Conservation (phyloP, 352 stramenopile genomes). For the Aphanomyces stellatus region DNA sequence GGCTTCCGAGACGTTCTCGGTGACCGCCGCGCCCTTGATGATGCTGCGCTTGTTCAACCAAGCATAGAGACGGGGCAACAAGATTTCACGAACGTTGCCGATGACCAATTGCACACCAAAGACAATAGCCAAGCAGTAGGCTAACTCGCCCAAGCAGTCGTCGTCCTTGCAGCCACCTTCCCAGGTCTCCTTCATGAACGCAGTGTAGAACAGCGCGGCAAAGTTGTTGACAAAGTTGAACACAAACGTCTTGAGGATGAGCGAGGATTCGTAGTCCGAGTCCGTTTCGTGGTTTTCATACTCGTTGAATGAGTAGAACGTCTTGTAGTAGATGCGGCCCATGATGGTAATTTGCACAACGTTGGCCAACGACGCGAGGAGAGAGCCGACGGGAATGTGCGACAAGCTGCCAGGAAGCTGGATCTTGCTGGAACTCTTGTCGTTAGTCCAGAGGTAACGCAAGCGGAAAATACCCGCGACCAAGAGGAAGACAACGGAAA, state of each 20-base stretch:
- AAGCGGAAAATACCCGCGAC: conserved; percentile 78
- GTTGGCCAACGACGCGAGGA: conserved; percentile 64
- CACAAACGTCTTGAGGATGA: conserved; percentile 92
- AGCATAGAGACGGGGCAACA: conserved; percentile 62
- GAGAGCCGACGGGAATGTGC: conserved; percentile 55
- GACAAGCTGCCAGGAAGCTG: conserved; percentile 45
- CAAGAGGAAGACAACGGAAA: conserved; percentile 68
- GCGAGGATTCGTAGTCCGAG: conserved; percentile 84
- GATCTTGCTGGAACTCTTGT: conserved; percentile 36
- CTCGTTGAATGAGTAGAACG: conserved; percentile 85
- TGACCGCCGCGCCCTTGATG: conserved; percentile 33
- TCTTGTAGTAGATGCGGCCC: conserved; percentile 87
- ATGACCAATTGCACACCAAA: conserved; percentile 84
- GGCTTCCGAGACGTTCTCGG: conserved; percentile 34
- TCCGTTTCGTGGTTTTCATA: conserved; percentile 92
- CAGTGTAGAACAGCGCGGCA: conserved; percentile 90
- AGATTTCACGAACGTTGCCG: conserved; percentile 70
- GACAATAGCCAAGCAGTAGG: conserved; percentile 87
- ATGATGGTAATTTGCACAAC: conserved; percentile 83
- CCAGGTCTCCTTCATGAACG: conserved; percentile 85
- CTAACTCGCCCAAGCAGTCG: conserved; percentile 83
- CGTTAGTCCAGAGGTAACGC: conserved; percentile 59
- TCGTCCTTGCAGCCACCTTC: conserved; percentile 56
- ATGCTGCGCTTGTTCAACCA: conserved; percentile 65
- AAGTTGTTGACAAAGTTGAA: conserved; percentile 97